Conservation (phyloP, 352 stramenopile genomes). For the Phytophthora brassicae region DNA sequence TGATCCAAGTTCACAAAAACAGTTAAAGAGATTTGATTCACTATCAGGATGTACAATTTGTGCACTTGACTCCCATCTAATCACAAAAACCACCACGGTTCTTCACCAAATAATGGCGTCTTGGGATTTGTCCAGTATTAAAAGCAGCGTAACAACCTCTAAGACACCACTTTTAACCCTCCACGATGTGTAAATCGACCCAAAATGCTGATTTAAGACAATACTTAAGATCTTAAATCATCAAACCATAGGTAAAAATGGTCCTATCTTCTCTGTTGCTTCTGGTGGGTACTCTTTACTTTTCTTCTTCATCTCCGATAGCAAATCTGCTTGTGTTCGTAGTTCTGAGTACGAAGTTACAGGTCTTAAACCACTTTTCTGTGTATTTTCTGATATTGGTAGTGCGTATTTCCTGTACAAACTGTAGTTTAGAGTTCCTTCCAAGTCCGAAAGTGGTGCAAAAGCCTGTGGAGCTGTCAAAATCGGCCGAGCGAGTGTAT, state of each 20-base stretch:
- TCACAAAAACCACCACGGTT: slow-evolving; percentile 25
- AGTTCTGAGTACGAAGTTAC: slow-evolving; percentile 38
- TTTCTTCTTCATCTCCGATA: slow-evolving; percentile 26
- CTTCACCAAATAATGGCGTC: slow-evolving; percentile 14
- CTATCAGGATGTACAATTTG: slow-evolving; percentile 41
- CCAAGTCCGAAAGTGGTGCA: background rate
- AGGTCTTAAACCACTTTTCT: slow-evolving; percentile 12
- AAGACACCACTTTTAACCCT: background rate
- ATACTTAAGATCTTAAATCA: background rate
- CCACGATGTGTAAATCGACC: slow-evolving; percentile 15
- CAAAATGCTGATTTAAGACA: slow-evolving; percentile 12
- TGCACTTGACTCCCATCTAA: slow-evolving; percentile 19
- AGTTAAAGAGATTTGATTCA: slow-evolving; percentile 44
- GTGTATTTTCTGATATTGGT: slow-evolving; percentile 8
- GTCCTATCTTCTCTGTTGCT: slow-evolving; percentile 8
- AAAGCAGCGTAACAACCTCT: slow-evolving; percentile 2
- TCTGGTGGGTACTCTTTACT: slow-evolving; percentile 13
- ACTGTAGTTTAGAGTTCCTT: slow-evolving; percentile 30
- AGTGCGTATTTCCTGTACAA: slow-evolving; percentile 46
- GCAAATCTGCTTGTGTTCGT: slow-evolving; percentile 38
- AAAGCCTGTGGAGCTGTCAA: slow-evolving; percentile 21
- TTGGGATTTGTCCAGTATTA: slow-evolving; percentile 11
- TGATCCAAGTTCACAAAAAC: slow-evolving; percentile 5
- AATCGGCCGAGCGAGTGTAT: slow-evolving; percentile 40
- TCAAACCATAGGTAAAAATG: slow-evolving; percentile 28